phyloP scores from a whole-genome alignment of 345 rosid species.

The Citrus inodora region DNA sequence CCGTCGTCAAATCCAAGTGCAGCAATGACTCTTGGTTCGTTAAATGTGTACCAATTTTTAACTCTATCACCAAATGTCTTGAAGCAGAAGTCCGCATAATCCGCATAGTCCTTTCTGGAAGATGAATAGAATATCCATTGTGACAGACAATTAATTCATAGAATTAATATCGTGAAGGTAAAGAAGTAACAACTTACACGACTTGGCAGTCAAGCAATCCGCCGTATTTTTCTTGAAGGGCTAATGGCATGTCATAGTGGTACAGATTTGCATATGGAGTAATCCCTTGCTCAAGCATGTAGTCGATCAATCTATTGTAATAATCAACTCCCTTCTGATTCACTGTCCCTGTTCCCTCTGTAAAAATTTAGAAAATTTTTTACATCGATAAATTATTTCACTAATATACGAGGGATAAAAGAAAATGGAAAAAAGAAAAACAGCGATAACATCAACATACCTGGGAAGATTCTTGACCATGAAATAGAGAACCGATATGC shows the following conservation, averaged over 20 bases:
- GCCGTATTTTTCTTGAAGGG: slow-evolving; percentile 40
- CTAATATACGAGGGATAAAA: background rate
- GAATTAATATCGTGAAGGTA: no score
- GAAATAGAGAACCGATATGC: slow-evolving; percentile 60
- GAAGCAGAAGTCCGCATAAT: slow-evolving; percentile 69
- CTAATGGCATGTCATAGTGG: slow-evolving; percentile 55
- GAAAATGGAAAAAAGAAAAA: background rate
- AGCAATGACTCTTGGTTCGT: slow-evolving; percentile 60
- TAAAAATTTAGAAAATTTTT: background rate
- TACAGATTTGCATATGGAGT: slow-evolving; percentile 55
- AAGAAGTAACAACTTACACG: slow-evolving; percentile 26
- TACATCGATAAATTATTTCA: no score
- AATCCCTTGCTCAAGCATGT: slow-evolving; percentile 43
- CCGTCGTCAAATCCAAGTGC: slow-evolving; percentile 61
- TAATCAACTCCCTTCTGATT: background rate
- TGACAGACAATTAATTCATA: no score
- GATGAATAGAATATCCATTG: background rate
- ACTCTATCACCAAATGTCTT: slow-evolving; percentile 58
- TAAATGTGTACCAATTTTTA: slow-evolving; percentile 68
- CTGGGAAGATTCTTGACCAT: slow-evolving; percentile 57
- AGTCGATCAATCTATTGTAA: slow-evolving; percentile 6
- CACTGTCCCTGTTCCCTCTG: background rate
- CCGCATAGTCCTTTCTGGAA: slow-evolving; percentile 50
- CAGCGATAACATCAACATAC: slow-evolving; percentile 5
- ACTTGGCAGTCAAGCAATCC: slow-evolving; percentile 38